These are phyloP conservation scores for Friedmanniomyces endolithicus DNA, from an alignment of 495 filamentous ascomycete species.

Conservation along the genomic window DNA sequence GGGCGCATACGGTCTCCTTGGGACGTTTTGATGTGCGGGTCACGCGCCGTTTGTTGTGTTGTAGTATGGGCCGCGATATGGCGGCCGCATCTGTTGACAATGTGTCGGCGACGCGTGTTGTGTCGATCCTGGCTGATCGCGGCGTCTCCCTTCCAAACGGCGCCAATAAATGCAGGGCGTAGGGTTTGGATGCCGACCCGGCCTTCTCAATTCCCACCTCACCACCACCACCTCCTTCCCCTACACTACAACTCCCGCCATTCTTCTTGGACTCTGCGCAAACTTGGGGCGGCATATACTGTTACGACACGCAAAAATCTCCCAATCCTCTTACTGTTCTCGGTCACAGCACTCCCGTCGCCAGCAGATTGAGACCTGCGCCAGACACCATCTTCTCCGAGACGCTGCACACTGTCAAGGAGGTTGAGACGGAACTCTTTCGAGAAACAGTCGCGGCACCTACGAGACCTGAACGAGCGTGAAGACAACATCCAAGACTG, in stretches of 20 bases:
- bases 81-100: constrained; percentile 10
- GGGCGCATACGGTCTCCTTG: background rate
- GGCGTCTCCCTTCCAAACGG: background rate
- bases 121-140: constrained; percentile 4
- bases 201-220: background rate
- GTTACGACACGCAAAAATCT: background rate
- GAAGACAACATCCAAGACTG: background rate
- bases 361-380: background rate
- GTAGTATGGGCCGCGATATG: constrained; percentile 3
- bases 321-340: background rate
- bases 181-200: too few species aligned
- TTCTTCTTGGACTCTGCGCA: background rate
- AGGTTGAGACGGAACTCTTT: too few species aligned
- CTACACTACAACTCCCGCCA: background rate
- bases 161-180: too few species aligned
- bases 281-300: background rate
- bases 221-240: background rate
- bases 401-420: too few species aligned
- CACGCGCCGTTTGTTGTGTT: constrained; percentile 3
- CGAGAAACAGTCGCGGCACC: too few species aligned
- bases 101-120: background rate
- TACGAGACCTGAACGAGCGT: background rate
- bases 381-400: too few species aligned
- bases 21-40: background rate
- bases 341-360: background rate